phyloP scores from a whole-genome alignment of 1,284 basidiomycete genomes.

The Ganoderma meredithae region DNA sequence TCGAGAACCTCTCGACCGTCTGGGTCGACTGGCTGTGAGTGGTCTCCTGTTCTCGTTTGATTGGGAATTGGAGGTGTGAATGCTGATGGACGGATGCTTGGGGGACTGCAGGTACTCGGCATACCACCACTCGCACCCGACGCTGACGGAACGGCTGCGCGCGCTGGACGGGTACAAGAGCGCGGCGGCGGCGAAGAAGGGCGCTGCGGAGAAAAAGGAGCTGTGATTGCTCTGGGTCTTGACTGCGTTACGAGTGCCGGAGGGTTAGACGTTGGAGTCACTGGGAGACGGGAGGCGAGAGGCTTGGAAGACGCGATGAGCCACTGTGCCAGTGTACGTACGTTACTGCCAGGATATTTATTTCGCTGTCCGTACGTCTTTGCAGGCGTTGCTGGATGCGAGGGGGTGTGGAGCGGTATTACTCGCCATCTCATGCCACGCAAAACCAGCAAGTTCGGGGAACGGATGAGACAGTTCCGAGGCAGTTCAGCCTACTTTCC shows the following conservation, averaged over 20 bases:
- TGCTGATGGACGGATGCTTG: conserved; percentile 12
- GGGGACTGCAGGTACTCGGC: conserved; percentile 73
- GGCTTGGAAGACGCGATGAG: neutral
- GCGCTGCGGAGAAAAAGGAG: conserved; percentile 43
- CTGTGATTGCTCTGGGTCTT: conserved; percentile 16
- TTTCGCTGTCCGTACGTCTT: neutral
- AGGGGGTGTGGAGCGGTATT: neutral
- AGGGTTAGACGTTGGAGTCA: neutral
- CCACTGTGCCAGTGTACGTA: conserved; percentile 4
- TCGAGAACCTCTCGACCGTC: conserved; percentile 90
- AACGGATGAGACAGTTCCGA: too few species aligned
- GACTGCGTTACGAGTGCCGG: neutral
- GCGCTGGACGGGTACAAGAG: conserved; percentile 71
- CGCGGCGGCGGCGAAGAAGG: conserved; percentile 15
- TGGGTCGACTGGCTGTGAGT: conserved; percentile 92
- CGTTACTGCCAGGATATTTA: neutral
- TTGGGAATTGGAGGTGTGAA: neutral
- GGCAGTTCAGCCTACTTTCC: too few species aligned
- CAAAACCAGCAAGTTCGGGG: too few species aligned
- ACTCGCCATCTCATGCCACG: too few species aligned
- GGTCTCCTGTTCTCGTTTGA: neutral
- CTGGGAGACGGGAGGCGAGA: accelerated
- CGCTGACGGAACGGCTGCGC: conserved; percentile 84
- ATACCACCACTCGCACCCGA: conserved; percentile 94
- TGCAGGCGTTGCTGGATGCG: neutral